phyloP scores from a whole-genome alignment of 768 basidiomycete genomes.

The Lepiota subincarnata region DNA sequence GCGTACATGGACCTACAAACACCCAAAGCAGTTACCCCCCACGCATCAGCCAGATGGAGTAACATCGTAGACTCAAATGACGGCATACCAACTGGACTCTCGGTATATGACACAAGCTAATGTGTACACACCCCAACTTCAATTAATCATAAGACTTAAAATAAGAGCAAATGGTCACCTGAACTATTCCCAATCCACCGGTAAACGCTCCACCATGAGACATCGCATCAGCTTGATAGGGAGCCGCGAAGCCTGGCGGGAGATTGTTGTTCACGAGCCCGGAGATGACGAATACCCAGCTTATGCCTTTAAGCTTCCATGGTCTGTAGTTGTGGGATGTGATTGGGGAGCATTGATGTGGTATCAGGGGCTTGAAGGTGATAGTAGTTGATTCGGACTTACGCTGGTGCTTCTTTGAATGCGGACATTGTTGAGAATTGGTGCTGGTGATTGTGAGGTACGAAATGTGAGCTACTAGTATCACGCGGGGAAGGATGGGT shows the following conservation, averaged over 20 bases:
- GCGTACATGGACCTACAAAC: slow-evolving; percentile 1
- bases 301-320: slow-evolving; percentile 26
- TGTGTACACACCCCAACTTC: too few species aligned
- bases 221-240: slow-evolving; percentile 23
- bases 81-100: slow-evolving; percentile 28
- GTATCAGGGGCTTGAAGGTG: background rate
- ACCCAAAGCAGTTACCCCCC: too few species aligned
- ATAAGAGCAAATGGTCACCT: slow-evolving; percentile 15
- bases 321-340: slow-evolving; percentile 17
- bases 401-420: background rate
- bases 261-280: slow-evolving; percentile 19
- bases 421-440: background rate
- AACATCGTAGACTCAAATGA: background rate
- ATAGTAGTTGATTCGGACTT: background rate
- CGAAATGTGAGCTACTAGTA: too few species aligned
- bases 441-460: too few species aligned
- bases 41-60: background rate
- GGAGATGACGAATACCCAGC: slow-evolving; percentile 24
- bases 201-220: slow-evolving; percentile 25
- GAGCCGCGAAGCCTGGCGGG: slow-evolving; percentile 27
- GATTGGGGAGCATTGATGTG: background rate
- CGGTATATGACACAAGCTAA: slow-evolving; percentile 27
- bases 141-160: too few species aligned
- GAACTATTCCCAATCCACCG: slow-evolving; percentile 23
- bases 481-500: too few species aligned